Base-by-base conservation (phyloP, 108 stramenopile species). In the Halocafeteria seosinensis region DNA sequence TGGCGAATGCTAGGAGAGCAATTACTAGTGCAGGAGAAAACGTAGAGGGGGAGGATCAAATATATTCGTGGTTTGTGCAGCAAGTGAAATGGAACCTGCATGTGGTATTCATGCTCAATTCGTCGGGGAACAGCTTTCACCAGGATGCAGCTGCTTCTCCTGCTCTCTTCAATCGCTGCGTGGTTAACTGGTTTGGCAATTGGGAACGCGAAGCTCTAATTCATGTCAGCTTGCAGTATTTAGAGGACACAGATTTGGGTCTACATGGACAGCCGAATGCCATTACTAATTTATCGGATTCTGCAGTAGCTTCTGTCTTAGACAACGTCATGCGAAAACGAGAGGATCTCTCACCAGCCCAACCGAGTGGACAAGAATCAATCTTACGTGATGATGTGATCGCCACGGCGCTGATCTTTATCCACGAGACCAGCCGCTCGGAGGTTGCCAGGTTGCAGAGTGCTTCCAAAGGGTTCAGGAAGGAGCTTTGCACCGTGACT, bases 141-240 rank as follows among this genome's bases (percentile, higher is more conserved):
- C 61, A 53, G 50, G 83, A 94, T 28, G 88, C 91, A 26, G 92
- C 94, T 9, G 94, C 98, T 25, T 92, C 90, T 67, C 98, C 98
- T 4, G 98, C 98, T 25, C 73, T 99, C 28, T 99, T 97, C 78
- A 99, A 99, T 81, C 81, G 98, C 37, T 99, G 98, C 68, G 95
- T 99, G 8, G 94, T 99, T 0, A 94, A 99, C 70, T 99, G 98
- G 98, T 95, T 96, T 69, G 98, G 98, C 32, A 89, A 91, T 12
- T 99, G 98, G 98, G 75, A 84, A 42, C 38, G 62, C 28, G 85
- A 81, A 62, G 92, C 98, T 3, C 76, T 99, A 78, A 89, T 85
- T 26, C 90, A 95, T 68, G 90, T 91, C 21, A 80, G 68, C 1
- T 68, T 74, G 58, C 84, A 82, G 25, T 87, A 90, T 53, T 85